These are phyloP conservation scores for Gynostemma pentaphyllum DNA, from an alignment of 306 rosid genomes.

Conservation along the genomic window DNA sequence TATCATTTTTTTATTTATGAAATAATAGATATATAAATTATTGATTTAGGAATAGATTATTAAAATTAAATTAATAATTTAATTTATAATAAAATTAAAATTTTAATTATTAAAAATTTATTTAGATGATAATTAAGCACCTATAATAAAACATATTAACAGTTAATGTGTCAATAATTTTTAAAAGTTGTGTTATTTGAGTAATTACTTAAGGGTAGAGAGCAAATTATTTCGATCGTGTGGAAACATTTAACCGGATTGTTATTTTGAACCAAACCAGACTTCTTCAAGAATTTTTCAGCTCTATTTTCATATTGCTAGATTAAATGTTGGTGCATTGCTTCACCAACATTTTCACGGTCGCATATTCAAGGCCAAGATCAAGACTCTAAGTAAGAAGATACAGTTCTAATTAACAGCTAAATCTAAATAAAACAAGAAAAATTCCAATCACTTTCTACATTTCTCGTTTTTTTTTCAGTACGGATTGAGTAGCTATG, in stretches of 20 bases:
- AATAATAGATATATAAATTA: too few species aligned
- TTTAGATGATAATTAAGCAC: too few species aligned
- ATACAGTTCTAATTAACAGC: not conserved
- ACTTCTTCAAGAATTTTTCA: not conserved
- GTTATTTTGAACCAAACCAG: not conserved
- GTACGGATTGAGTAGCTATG: too few species aligned
- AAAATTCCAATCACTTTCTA: not conserved
- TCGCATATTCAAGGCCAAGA: not conserved
- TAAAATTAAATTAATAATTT: too few species aligned
- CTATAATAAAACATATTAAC: too few species aligned
- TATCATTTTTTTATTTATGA: too few species aligned
- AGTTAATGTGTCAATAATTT: too few species aligned
- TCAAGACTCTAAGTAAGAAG: not conserved
- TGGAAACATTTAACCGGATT: not conserved
- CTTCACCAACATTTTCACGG: not conserved
- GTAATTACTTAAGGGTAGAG: too few species aligned
- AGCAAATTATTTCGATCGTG: not conserved
- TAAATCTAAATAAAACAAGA: not conserved
- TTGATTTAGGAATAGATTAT: too few species aligned
- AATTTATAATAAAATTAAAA: too few species aligned
- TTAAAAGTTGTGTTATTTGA: too few species aligned
- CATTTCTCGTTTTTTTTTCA: not conserved
- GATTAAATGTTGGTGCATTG: not conserved
- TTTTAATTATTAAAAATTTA: too few species aligned
- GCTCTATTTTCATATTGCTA: not conserved